Evolutionary conservation across 164 flowering plant genomes (phyloP).

Genomic region (Umbellularia californica): DNA sequence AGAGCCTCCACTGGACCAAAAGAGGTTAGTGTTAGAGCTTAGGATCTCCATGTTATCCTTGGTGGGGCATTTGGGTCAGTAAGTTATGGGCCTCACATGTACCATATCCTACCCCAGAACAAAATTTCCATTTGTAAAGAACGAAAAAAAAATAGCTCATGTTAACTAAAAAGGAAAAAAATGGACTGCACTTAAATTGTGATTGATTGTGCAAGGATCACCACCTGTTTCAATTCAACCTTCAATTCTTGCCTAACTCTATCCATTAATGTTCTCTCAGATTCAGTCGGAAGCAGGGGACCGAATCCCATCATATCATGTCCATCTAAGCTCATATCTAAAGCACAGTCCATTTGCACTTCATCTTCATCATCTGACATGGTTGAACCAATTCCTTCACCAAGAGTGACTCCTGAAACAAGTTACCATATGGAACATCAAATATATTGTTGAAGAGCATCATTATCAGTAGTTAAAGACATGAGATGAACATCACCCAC

Average conservation of each 20-base stretch:
- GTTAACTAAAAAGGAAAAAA: neutral
- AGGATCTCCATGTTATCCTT: neutral
- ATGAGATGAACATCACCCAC: too few species aligned
- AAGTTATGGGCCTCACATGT: neutral
- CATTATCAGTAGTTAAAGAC: too few species aligned
- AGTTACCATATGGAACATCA: neutral
- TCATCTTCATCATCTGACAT: slow-evolving; percentile 99
- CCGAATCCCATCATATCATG: slow-evolving; percentile 92
- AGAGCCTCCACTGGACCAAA: neutral
- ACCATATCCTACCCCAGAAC: neutral
- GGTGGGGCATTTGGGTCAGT: neutral
- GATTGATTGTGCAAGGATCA: neutral
- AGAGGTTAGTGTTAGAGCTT: neutral
- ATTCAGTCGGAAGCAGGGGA: slow-evolving; percentile 88
- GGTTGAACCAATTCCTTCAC: slow-evolving; percentile 88
- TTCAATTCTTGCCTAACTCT: slow-evolving; percentile 87
- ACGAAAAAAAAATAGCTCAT: neutral
- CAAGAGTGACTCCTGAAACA: slow-evolving; percentile 59
- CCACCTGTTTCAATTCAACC: slow-evolving; percentile 89
- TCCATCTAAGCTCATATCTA: slow-evolving; percentile 60
- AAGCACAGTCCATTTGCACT: slow-evolving; percentile 55
- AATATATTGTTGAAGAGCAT: too few species aligned
- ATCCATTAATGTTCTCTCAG: slow-evolving; percentile 92
- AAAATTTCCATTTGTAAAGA: too few species aligned
- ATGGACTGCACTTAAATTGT: neutral